Base-by-base conservation (phyloP, 1,284 basidiomycete genomes). In the Mixia osmundae region DNA sequence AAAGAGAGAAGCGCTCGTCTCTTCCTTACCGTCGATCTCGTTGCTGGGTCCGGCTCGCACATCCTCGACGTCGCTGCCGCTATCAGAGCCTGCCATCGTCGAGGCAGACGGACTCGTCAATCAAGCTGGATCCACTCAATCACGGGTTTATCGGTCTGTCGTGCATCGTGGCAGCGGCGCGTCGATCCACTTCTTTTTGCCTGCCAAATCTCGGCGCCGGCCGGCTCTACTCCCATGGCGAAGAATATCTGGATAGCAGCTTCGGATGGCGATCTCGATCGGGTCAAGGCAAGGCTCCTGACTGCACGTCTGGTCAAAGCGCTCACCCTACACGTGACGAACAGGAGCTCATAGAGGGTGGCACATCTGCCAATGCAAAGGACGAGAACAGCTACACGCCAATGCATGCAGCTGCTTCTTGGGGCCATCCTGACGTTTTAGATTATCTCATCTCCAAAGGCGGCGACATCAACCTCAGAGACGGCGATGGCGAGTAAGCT, bases 171-270 rank as follows among this genome's bases (percentile, higher is more conserved):
- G n/a, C n/a, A n/a, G n/a, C n/a, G n/a, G n/a, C n/a, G n/a, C n/a
- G n/a, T n/a, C n/a, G n/a, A n/a, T n/a, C n/a, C n/a, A n/a, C n/a
- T n/a, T n/a, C n/a, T n/a, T n/a, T n/a, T n/a, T n/a, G n/a, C n/a
- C n/a, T n/a, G n/a, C n/a, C n/a, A n/a, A n/a, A n/a, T n/a, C n/a
- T n/a, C n/a, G n/a, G n/a, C n/a, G n/a, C n/a, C n/a, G n/a, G n/a
- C n/a, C n/a, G n/a, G n/a, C n/a, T n/a, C n/a, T n/a, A n/a, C n/a
- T n/a, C n/a, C n/a, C n/a, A n/a, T n/a, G n/a, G n/a, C n/a, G n/a
- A n/a, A n/a, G n/a, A 87, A 89, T 57, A 72, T 89, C 32, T 89
- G 83, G 83, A 67, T 85, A 21, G 83, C 83, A 19, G 77, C 82
- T 2, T 72, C 69, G 19, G 80, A 89, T 53, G 83, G 83, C 30